Conservation (phyloP, 2,329 filamentous ascomycete genomes). For the Emergomyces africanus region DNA sequence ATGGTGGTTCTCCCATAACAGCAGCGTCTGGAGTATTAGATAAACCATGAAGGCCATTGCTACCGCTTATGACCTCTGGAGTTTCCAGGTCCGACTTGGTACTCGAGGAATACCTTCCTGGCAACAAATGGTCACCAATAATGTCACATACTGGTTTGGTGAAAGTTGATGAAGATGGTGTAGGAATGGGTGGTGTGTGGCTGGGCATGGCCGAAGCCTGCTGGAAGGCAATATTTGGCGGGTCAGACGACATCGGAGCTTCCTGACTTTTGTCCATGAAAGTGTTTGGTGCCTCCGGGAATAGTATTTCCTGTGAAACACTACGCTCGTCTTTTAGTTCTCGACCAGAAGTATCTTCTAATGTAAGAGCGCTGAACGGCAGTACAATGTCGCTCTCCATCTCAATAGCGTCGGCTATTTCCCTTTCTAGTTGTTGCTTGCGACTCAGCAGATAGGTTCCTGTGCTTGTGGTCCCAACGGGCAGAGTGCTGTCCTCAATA, state of each 20-base stretch:
- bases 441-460: not conserved
- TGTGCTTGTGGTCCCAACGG: not conserved
- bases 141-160: slow-evolving; percentile 1
- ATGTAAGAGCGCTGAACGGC: not conserved
- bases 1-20: not conserved
- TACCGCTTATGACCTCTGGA: not conserved
- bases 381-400: not conserved
- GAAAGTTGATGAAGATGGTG: not conserved
- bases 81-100: not conserved
- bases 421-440: not conserved
- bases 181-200: not conserved
- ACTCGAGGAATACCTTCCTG: slow-evolving; percentile 7
- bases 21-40: not conserved
- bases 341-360: slow-evolving; percentile 3
- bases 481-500: not conserved
- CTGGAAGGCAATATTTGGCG: not conserved
- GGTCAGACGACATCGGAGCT: not conserved
- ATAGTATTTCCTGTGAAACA: not conserved
- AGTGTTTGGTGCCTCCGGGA: not conserved
- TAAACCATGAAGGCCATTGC: not conserved
- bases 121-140: slow-evolving; percentile 16
- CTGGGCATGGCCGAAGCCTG: not conserved
- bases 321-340: not conserved
- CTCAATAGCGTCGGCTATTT: not conserved
- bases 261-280: not conserved